Conservation (phyloP, 202 grass and related monocot genomes). For the Zizania palustris region DNA sequence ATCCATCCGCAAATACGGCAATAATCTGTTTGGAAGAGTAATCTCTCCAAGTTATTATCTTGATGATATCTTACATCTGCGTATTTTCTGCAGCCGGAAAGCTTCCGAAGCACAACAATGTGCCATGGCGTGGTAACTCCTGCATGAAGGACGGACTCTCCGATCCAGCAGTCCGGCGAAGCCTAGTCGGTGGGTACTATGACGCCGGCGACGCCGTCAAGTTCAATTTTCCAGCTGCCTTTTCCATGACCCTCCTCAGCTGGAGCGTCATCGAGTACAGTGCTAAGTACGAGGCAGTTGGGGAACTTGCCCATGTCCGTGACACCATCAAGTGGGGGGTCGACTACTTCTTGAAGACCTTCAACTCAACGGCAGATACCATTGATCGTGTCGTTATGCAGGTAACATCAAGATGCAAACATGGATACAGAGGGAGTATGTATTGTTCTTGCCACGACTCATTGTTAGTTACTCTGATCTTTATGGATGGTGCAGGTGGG, state of each 20-base stretch:
- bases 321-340: constrained; percentile 90
- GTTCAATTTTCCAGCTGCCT: constrained; percentile 87
- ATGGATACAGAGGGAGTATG: neutral
- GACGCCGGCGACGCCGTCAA: constrained; percentile 75
- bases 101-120: constrained; percentile 83
- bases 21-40: neutral
- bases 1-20: constrained; percentile 9
- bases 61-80: constrained; percentile 3
- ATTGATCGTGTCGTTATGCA: constrained; percentile 71
- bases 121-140: constrained; percentile 81
- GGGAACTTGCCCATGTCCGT: constrained; percentile 76
- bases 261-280: constrained; percentile 99
- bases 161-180: constrained; percentile 55
- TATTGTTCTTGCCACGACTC: constrained; percentile 1
- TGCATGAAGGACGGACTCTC: constrained; percentile 88
- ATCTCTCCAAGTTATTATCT: neutral
- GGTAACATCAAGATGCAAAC: constrained; percentile 43
- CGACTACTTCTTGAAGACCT: constrained; percentile 94
- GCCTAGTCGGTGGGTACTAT: constrained; percentile 77
- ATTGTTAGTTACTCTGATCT: constrained; percentile 39
- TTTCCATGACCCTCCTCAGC: constrained; percentile 93
- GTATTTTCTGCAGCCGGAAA: constrained; percentile 67
- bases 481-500: constrained; percentile 62
- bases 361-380: constrained; percentile 74
- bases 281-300: constrained; percentile 81